phyloP scores from a whole-genome alignment of 257 asterid genomes.

The Ajuga chamaepitys region DNA sequence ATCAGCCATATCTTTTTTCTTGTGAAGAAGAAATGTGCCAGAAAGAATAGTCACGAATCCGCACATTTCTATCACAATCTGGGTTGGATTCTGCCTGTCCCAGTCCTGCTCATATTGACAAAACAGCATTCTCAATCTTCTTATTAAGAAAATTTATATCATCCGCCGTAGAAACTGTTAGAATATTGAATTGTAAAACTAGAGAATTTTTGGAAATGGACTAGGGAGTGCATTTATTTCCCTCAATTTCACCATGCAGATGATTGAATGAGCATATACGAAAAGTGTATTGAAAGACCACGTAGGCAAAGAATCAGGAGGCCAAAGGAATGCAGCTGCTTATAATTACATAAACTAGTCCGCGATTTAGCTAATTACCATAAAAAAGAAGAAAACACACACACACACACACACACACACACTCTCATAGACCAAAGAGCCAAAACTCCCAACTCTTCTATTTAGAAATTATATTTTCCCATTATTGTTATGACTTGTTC shows the following conservation, averaged over 20 bases:
- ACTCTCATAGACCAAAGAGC: too few relatives aligned
- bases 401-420: too few relatives aligned
- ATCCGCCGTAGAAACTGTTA: too few relatives aligned
- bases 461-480: too few relatives aligned
- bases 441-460: not conserved
- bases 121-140: not conserved
- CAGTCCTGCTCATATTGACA: slow-evolving; percentile 59
- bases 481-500: too few relatives aligned
- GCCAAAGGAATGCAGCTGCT: not conserved
- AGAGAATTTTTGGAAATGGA: too few relatives aligned
- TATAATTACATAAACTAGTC: too few relatives aligned
- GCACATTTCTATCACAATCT: slow-evolving; percentile 89
- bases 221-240: too few relatives aligned
- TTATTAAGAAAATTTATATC: not conserved
- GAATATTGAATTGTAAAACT: not conserved
- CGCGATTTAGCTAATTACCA: too few relatives aligned
- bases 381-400: too few relatives aligned
- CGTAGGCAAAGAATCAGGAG: not conserved
- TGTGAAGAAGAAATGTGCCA: slow-evolving; percentile 98
- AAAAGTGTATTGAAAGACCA: not conserved
- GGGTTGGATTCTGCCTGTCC: slow-evolving; percentile 94
- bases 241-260: not conserved
- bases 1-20: slow-evolving; percentile 91
- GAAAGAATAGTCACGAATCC: slow-evolving; percentile 95
- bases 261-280: not conserved